Evolutionary conservation across 352 stramenopile species (phyloP).

Genomic region (Globisporangium takayamanum): DNA sequence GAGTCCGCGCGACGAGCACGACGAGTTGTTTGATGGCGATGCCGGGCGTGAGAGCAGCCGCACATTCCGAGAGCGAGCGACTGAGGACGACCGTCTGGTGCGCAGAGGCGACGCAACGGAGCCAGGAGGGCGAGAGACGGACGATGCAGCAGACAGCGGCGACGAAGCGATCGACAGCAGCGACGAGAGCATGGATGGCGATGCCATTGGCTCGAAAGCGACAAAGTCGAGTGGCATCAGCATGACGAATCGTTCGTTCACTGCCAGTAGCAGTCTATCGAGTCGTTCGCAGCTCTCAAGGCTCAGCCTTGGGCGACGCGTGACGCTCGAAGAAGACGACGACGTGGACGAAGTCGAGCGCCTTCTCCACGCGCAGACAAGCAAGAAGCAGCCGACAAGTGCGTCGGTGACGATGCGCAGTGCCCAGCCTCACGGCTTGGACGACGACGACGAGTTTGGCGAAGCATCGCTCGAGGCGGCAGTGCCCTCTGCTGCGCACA

Average conservation of each 20-base stretch:
- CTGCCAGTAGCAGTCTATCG: not conserved
- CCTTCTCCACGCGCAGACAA: slow-evolving; percentile 4
- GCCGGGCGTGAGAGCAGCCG: too few species aligned
- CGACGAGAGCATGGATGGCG: not conserved
- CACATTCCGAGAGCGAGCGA: too few species aligned
- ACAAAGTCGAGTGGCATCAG: not conserved
- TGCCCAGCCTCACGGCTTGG: not conserved
- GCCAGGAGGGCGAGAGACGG: not conserved
- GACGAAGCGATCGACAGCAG: not conserved
- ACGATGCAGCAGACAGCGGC: slow-evolving; percentile 1
- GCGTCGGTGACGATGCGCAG: not conserved
- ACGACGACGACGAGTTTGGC: slow-evolving; percentile 14
- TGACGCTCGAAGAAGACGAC: slow-evolving; percentile 17
- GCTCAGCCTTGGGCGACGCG: not conserved
- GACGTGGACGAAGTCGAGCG: slow-evolving; percentile 18
- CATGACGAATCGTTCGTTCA: not conserved
- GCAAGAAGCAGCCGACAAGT: slow-evolving; percentile 15
- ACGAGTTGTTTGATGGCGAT: slow-evolving; percentile 8
- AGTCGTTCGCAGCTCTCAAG: not conserved
- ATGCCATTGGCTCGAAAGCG: not conserved
- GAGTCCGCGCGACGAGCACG: slow-evolving; percentile 9
- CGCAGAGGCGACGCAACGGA: not conserved
- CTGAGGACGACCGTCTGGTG: not conserved
- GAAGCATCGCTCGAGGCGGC: slow-evolving; percentile 12
- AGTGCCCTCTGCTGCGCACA: not conserved